phyloP scores from a whole-genome alignment of 805 yeast genomes.

The Clavispora santaluciae region DNA sequence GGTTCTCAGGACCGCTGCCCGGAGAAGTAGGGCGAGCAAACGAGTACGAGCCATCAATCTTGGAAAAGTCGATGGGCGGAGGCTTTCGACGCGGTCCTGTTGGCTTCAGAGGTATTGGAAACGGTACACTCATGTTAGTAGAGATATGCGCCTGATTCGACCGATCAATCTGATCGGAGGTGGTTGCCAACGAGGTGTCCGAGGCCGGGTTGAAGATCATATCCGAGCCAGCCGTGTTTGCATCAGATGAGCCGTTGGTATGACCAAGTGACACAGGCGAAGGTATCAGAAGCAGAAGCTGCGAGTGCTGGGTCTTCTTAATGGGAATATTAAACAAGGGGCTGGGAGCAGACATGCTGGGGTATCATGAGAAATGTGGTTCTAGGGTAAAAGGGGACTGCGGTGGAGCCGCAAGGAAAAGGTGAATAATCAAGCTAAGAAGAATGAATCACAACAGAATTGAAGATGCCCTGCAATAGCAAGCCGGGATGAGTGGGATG shows the following conservation, averaged over 20 bases:
- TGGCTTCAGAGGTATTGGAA: not conserved
- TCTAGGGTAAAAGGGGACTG: too few species aligned
- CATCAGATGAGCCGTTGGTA: constrained; percentile 1
- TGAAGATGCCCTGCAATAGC: too few species aligned
- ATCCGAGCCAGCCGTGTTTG: not conserved
- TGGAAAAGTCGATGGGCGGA: constrained; percentile 40
- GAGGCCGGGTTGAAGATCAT: too few species aligned
- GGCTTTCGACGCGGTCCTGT: constrained; percentile 29
- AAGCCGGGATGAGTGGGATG: too few species aligned
- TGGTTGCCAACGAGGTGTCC: too few species aligned
- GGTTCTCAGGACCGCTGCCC: not conserved
- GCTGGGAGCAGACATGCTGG: constrained; percentile 9
- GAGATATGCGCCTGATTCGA: too few species aligned
- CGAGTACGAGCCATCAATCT: constrained; percentile 25
- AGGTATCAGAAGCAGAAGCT: constrained; percentile 28
- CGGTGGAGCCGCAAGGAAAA: too few species aligned
- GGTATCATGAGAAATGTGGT: not conserved
- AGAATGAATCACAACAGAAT: too few species aligned
- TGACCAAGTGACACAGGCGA: constrained; percentile 17
- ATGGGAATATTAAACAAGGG: constrained; percentile 33
- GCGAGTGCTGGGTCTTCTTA: constrained; percentile 17
- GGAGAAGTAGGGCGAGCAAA: constrained; percentile 6
- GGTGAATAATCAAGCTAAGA: too few species aligned
- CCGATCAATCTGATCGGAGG: too few species aligned
- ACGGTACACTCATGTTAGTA: not conserved